Evolutionary conservation across 345 rosid genomes (phyloP).

Genomic region (Lumnitzera littorea): DNA sequence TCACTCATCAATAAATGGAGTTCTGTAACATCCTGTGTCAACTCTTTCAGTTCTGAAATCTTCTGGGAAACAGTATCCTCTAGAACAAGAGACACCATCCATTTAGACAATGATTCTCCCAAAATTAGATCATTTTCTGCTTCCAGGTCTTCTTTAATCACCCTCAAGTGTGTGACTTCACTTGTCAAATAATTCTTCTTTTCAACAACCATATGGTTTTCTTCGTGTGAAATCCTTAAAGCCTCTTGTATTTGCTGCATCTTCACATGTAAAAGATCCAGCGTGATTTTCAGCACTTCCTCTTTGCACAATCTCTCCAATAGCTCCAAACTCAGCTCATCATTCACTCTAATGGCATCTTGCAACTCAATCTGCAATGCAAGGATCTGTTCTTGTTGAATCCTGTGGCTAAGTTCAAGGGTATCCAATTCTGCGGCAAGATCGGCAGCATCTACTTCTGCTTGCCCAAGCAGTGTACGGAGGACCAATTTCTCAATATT

Average conservation of each 20-base stretch:
- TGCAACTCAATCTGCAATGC: conserved; percentile 34
- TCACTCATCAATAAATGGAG: conserved; percentile 38
- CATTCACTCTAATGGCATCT: conserved; percentile 31
- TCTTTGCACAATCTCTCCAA: conserved; percentile 47
- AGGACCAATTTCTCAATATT: conserved; percentile 56
- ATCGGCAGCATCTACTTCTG: conserved; percentile 49
- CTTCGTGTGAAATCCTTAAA: conserved; percentile 35
- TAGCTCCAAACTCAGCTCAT: conserved; percentile 44
- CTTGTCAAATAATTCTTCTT: conserved; percentile 43
- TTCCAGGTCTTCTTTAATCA: conserved; percentile 46
- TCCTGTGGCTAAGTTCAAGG: conserved; percentile 38
- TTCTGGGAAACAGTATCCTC: conserved; percentile 39
- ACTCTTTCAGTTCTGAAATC: conserved; percentile 34
- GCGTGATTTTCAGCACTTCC: conserved; percentile 46
- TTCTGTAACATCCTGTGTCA: conserved; percentile 29
- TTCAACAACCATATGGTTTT: conserved; percentile 37
- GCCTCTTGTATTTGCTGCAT: conserved; percentile 37
- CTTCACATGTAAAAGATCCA: conserved; percentile 37
- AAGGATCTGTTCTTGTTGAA: conserved; percentile 35
- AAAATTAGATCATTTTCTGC: conserved; percentile 45
- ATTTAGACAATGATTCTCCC: conserved; percentile 45
- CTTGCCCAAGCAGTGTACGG: conserved; percentile 50
- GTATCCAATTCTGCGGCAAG: conserved; percentile 37
- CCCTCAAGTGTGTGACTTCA: conserved; percentile 31
- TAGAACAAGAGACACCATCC: conserved; percentile 45